A percentile compares a stretch with the other conserved stretches of the same genome.
phyloP scores from a whole-genome alignment of 371 early-diverging fungal species.

The Mucor velutinosus region DNA sequence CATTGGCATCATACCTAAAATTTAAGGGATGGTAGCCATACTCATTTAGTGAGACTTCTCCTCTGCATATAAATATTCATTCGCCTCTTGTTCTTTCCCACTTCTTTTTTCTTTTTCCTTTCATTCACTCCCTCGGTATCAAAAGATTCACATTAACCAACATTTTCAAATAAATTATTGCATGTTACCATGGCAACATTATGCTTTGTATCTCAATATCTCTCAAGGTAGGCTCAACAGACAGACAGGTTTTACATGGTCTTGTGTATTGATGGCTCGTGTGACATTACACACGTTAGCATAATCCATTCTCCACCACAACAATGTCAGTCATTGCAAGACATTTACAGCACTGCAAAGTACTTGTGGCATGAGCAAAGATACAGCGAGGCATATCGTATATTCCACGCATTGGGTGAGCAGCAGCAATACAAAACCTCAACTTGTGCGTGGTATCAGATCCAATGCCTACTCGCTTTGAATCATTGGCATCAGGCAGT shows the following conservation, averaged over 20 bases:
- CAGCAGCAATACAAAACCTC: constrained; percentile 3
- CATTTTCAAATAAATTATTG: background rate
- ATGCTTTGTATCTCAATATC: background rate
- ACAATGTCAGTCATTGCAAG: constrained; percentile 14
- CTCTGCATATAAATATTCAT: background rate
- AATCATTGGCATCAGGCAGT: constrained; percentile 18
- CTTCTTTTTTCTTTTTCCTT: background rate
- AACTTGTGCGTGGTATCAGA: constrained; percentile 18
- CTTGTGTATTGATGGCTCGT: background rate
- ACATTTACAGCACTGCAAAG: constrained; percentile 12
- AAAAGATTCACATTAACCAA: background rate
- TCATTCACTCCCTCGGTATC: background rate
- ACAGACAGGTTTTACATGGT: background rate
- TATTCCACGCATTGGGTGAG: constrained; percentile 18
- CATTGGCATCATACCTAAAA: constrained; percentile 47
- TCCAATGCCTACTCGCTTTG: constrained; percentile 18
- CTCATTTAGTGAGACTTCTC: background rate
- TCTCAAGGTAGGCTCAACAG: background rate
- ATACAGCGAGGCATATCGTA: constrained; percentile 25
- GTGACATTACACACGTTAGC: background rate
- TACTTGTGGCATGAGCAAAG: constrained; percentile 10
- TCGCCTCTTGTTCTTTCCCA: background rate
- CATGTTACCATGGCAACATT: constrained; percentile 2
- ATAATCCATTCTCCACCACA: background rate
- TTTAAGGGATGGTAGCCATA: background rate